A percentile compares a stretch with the other conserved stretches of the same genome.
Evolutionary conservation across 257 asterid species (phyloP).

Genomic region (Oldenlandia corymbosa): DNA sequence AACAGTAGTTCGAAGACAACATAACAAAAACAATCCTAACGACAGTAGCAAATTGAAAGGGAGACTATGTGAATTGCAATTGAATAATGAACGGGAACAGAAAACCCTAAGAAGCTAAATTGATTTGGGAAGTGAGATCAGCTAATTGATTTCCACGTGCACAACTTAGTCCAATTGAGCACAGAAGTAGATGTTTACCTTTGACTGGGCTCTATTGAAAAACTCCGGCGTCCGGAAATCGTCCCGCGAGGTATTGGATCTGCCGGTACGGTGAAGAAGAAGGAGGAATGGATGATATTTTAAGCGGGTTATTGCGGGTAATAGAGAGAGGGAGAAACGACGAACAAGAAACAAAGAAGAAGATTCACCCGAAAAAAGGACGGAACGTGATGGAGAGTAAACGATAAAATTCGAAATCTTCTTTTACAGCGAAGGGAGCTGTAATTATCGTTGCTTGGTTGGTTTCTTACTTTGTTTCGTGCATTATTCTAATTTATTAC

Average conservation of each 20-base stretch:
- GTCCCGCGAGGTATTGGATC: neutral
- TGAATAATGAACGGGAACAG: neutral
- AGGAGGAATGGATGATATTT: neutral
- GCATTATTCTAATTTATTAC: too few relatives aligned
- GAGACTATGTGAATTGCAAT: neutral
- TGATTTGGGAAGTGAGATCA: neutral
- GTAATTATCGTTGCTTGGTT: too few relatives aligned
- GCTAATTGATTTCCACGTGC: neutral
- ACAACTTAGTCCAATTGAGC: neutral
- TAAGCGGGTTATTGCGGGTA: too few relatives aligned
- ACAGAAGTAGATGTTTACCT: neutral
- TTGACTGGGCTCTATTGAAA: neutral
- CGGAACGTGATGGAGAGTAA: too few relatives aligned
- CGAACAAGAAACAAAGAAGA: too few relatives aligned
- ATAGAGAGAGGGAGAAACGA: too few relatives aligned
- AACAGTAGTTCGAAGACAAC: neutral
- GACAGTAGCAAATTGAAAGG: neutral
- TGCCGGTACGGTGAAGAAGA: constrained; percentile 1
- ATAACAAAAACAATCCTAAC: neutral
- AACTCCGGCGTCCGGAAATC: neutral
- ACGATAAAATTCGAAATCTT: too few relatives aligned
- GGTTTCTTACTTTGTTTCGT: too few relatives aligned
- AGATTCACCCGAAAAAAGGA: too few relatives aligned
- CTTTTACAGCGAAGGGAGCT: too few relatives aligned
- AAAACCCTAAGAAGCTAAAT: constrained; percentile 5